phyloP scores from a whole-genome alignment of 108 stramenopile species.

The Nannochloropsis granulata region DNA sequence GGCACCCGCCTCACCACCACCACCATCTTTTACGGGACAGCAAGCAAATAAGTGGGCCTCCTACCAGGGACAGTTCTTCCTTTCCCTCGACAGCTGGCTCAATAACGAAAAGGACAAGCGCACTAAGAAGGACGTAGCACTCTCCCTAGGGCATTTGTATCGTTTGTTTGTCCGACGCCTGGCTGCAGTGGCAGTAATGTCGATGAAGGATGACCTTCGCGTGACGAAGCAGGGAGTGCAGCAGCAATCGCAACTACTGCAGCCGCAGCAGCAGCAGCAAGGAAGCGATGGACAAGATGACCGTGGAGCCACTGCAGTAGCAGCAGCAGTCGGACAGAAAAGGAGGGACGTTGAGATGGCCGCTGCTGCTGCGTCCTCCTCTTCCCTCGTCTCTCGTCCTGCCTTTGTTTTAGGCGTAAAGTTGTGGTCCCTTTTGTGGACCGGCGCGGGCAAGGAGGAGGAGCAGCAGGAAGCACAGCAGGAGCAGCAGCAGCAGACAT shows the following conservation, averaged over 20 bases:
- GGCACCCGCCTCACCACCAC: neutral
- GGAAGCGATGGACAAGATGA: neutral
- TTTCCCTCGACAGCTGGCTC: neutral
- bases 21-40: too few species aligned
- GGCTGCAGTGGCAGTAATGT: neutral
- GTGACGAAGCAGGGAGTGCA: neutral
- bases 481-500: neutral
- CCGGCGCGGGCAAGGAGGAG: too few species aligned
- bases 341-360: neutral
- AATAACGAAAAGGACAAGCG: neutral
- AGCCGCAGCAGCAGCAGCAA: neutral
- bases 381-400: neutral
- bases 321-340: neutral
- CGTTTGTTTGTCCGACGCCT: neutral
- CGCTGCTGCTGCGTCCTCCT: neutral
- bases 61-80: neutral
- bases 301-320: neutral
- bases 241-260: too few species aligned
- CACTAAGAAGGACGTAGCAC: neutral
- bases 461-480: too few species aligned
- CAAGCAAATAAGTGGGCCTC: neutral
- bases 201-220: neutral
- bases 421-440: neutral
- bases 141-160: neutral
- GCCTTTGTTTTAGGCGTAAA: neutral